A percentile compares a stretch with the other conserved stretches of the same genome.
Evolutionary conservation across 1,139 yeast species (phyloP).

Genomic region (Nakaseomyces nivariensis): DNA sequence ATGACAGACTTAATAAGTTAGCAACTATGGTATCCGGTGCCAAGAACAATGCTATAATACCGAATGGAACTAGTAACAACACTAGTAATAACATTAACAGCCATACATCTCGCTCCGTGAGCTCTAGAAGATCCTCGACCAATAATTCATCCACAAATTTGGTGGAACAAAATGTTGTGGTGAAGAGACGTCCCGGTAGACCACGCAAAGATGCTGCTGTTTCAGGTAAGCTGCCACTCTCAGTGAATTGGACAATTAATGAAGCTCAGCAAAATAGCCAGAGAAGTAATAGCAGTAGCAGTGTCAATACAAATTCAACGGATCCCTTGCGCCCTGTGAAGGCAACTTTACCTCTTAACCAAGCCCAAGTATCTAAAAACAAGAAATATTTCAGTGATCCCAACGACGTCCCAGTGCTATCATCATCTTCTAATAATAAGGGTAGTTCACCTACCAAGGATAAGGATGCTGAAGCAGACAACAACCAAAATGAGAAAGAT

Average conservation of each 20-base stretch:
- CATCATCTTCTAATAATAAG: neutral
- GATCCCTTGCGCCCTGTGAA: neutral
- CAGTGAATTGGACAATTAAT: neutral
- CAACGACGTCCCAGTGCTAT: conserved; percentile 10
- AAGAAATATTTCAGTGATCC: conserved; percentile 31
- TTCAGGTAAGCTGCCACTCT: conserved; percentile 4
- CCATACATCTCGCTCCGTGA: neutral
- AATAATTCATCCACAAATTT: neutral
- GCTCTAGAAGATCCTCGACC: neutral
- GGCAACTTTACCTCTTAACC: neutral
- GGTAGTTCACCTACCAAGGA: neutral
- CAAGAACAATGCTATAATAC: neutral
- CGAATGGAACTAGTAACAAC: neutral
- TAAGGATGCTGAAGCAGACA: neutral
- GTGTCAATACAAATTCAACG: neutral
- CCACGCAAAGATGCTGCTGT: conserved; percentile 22
- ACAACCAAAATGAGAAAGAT: neutral
- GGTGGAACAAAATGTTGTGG: neutral
- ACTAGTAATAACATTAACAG: neutral
- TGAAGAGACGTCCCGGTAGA: conserved; percentile 28
- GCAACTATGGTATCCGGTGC: neutral
- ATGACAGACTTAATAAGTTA: conserved; percentile 16
- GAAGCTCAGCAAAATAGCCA: neutral
- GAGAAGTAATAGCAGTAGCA: neutral
- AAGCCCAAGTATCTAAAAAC: conserved; percentile 21